Base-by-base conservation (phyloP, 148 eudicot species). In the Chenopodium album region DNA sequence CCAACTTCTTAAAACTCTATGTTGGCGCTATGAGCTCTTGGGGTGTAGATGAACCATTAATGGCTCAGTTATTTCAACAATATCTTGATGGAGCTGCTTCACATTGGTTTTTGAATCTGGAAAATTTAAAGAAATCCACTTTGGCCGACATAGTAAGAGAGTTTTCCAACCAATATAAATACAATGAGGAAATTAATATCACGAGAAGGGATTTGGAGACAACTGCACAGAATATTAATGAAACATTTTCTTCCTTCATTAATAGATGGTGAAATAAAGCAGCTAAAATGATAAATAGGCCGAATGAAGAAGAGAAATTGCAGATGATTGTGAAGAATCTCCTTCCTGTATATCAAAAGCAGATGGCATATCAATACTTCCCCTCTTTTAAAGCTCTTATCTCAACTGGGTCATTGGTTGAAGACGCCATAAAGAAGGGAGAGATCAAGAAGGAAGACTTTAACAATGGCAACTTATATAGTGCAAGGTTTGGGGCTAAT, bases 11-110 rank as follows among this genome's bases (percentile, higher is more conserved):
- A n/a, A n/a, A n/a, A n/a, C n/a, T n/a, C n/a, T n/a, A n/a, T n/a
- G n/a, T n/a, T n/a, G n/a, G n/a, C n/a, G n/a, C n/a, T n/a, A n/a
- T n/a, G n/a, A n/a, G 54, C 4, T 34, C 70, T 0, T 37, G 31
- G 12, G 70, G 54, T 12, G 8, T 77, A 2, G 28, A 5, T 4
- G 54, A 77, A 8, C 17, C 65, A 6, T 1, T 77, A 22, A 11
- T 63, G 50, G 71, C 71, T 12, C 56, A 62, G 63, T 13, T 34
- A 11, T 77, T 77, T 37, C 79, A 77, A 5, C 70, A 62, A 11
- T 77, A 77, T 12, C 32, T 77, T 4, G 54, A 34, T 0, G 79
- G 56, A 2, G 56, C n/a, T 0, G 56, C 56, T 0, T 4, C 56
- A 1, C 17, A 77, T 12, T 63, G 56, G 79, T 64, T 63, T 1